phyloP scores from a whole-genome alignment of 208 protist species.

The Phytomonas francai region DNA sequence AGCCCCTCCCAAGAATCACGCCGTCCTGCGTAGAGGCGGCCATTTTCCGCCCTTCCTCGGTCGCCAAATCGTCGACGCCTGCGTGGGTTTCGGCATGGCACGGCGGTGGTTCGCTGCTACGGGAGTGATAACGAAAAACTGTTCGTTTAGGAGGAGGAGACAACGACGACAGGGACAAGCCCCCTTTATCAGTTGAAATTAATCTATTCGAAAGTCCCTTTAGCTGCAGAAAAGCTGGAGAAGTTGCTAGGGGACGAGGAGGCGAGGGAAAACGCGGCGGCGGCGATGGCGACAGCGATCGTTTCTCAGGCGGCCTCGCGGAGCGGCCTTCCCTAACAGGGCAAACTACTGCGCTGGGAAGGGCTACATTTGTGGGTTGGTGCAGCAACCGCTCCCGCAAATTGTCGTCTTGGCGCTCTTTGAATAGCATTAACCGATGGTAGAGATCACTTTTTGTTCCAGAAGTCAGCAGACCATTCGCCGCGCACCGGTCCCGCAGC shows the following conservation, averaged over 20 bases:
- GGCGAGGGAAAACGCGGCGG: not conserved
- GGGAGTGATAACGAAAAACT: not conserved
- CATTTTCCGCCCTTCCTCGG: not conserved
- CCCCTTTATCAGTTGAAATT: not conserved
- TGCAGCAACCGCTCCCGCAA: not conserved
- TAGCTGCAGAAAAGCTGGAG: not conserved
- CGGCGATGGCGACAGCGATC: not conserved
- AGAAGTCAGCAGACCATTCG: conserved; percentile 29
- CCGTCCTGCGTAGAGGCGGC: not conserved
- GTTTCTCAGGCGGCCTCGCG: not conserved
- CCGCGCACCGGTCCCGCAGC: conserved; percentile 22
- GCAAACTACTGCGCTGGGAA: not conserved
- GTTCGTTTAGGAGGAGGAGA: not conserved
- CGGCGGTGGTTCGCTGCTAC: not conserved
- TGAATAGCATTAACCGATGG: conserved; percentile 22
- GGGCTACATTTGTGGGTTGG: not conserved
- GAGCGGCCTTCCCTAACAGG: not conserved
- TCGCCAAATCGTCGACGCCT: not conserved
- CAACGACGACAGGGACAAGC: not conserved
- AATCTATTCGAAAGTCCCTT: not conserved
- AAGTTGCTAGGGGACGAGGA: not conserved
- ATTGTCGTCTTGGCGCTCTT: not conserved
- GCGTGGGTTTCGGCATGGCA: not conserved
- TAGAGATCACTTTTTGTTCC: conserved; percentile 30
- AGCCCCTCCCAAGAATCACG: not conserved